Conservation (phyloP, 2,329 filamentous ascomycete genomes). For the Sclerotinia sclerotiorum region DNA sequence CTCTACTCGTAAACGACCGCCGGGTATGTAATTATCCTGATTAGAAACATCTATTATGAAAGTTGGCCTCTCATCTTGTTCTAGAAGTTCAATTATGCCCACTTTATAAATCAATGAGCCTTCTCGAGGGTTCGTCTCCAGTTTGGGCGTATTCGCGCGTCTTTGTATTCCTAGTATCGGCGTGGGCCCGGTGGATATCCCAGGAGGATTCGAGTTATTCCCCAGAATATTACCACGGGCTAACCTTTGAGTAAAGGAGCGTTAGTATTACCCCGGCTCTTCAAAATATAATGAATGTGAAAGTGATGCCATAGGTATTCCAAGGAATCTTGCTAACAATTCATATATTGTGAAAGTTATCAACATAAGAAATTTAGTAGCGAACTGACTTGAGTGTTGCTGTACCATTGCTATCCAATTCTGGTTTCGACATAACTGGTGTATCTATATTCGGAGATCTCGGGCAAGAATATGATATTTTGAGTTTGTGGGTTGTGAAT, state of each 20-base stretch:
- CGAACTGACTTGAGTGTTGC: conserved; percentile 57
- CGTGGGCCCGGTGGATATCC: conserved; percentile 33
- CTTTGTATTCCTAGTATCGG: neutral
- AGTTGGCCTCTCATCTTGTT: conserved; percentile 73
- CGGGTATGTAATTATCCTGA: conserved; percentile 51
- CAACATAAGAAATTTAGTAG: conserved; percentile 4
- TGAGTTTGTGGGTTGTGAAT: conserved; percentile 52
- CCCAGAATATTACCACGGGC: conserved; percentile 38
- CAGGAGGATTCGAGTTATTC: conserved; percentile 50
- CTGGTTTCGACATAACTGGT: conserved; percentile 20
- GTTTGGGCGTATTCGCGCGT: conserved; percentile 2
- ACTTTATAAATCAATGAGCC: conserved; percentile 61
- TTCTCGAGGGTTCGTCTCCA: conserved; percentile 43
- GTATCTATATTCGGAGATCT: conserved; percentile 28
- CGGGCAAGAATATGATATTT: conserved; percentile 48
- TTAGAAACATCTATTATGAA: conserved; percentile 71
- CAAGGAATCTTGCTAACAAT: neutral
- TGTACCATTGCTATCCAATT: conserved; percentile 40
- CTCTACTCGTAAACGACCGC: conserved; percentile 57
- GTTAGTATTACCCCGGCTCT: conserved; percentile 4
- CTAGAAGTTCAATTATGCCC: conserved; percentile 69
- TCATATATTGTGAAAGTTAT: neutral
- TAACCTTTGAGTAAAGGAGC: neutral
- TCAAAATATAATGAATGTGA: neutral
- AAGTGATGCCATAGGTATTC: neutral